phyloP scores from a whole-genome alignment of 805 yeast species.

The Saturnispora dispora region DNA sequence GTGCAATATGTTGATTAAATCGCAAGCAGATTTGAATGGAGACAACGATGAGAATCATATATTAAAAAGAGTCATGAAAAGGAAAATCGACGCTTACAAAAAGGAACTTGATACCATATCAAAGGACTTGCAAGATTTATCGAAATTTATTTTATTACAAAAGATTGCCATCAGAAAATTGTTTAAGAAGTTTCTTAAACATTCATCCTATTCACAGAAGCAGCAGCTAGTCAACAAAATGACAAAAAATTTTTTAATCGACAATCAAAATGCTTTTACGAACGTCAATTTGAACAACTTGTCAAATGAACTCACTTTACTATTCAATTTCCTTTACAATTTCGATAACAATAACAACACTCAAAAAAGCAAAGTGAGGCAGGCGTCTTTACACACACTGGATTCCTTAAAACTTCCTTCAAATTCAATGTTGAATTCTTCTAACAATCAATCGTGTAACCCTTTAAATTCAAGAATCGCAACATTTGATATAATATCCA shows the following conservation, averaged over 20 bases:
- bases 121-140: constrained; percentile 49
- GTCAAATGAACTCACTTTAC: constrained; percentile 49
- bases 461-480: constrained; percentile 19
- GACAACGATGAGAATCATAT: constrained; percentile 8
- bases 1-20: constrained; percentile 20
- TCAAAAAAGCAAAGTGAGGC: not conserved
- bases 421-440: not conserved
- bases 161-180: constrained; percentile 66
- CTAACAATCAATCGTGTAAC: not conserved
- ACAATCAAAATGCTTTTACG: constrained; percentile 47
- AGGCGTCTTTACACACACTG: constrained; percentile 15
- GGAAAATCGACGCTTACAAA: constrained; percentile 21
- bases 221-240: constrained; percentile 28
- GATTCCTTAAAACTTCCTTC: constrained; percentile 19
- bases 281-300: constrained; percentile 50
- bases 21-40: constrained; percentile 9
- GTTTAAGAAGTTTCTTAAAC: constrained; percentile 56
- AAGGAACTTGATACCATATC: constrained; percentile 36
- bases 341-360: constrained; percentile 11
- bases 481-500: constrained; percentile 30
- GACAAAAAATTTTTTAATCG: constrained; percentile 20
- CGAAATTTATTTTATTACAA: constrained; percentile 66
- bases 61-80: constrained; percentile 16
- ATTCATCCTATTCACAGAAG: constrained; percentile 29
- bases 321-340: constrained; percentile 38